A percentile compares a stretch with the other conserved stretches of the same genome.
These are phyloP conservation scores for Solanum aculeatissimum DNA, from an alignment of 305 asterid genomes.

Conservation along the genomic window DNA sequence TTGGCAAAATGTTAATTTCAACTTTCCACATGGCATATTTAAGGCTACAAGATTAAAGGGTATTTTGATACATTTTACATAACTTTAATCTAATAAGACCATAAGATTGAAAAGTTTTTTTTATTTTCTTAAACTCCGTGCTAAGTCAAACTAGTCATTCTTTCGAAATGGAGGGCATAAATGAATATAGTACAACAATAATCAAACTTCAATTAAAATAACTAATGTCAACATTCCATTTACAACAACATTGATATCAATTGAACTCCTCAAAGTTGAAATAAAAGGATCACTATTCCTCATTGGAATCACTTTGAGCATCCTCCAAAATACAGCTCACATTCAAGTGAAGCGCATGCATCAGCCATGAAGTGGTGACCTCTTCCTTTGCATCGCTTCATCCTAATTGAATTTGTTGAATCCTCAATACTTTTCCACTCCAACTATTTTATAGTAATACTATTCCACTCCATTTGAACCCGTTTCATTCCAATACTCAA, in stretches of 20 bases:
- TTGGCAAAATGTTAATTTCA: too few relatives aligned
- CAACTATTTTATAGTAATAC: not conserved
- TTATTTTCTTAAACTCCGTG: too few relatives aligned
- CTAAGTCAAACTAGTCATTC: too few relatives aligned
- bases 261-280: not conserved
- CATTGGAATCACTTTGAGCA: not conserved
- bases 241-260: not conserved
- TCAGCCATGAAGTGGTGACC: not conserved
- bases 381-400: not conserved
- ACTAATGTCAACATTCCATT: not conserved
- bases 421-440: not conserved
- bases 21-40: too few relatives aligned
- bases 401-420: not conserved
- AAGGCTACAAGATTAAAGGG: too few relatives aligned
- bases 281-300: not conserved
- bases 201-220: not conserved
- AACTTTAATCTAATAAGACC: too few relatives aligned
- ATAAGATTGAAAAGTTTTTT: too few relatives aligned
- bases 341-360: not conserved
- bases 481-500: not conserved
- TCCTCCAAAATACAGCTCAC: not conserved
- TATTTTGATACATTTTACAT: too few relatives aligned
- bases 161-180: too few relatives aligned
- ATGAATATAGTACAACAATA: not conserved
- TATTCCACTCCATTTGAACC: not conserved